phyloP scores from a whole-genome alignment of 2,329 filamentous ascomycete genomes.

The Colletotrichum orchidophilum region DNA sequence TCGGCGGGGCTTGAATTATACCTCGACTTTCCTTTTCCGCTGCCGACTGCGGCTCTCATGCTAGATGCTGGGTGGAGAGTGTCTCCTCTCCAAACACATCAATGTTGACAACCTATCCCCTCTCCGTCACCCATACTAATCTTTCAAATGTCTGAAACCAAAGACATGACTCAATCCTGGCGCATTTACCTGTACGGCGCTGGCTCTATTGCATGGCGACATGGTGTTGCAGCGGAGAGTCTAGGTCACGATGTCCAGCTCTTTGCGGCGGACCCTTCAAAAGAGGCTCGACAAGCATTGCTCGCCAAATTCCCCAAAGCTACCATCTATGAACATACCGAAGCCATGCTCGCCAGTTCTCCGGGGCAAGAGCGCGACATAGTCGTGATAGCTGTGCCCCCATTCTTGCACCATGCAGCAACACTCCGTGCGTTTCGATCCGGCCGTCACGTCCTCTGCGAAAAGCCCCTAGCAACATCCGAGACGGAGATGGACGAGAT shows the following conservation, averaged over 20 bases:
- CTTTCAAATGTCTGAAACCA: not conserved
- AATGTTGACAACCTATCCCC: not conserved
- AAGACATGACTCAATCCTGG: not conserved
- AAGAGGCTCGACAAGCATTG: not conserved
- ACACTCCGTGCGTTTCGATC: slow-evolving; percentile 1
- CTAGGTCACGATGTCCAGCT: not conserved
- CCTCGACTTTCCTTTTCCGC: not conserved
- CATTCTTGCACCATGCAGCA: not conserved
- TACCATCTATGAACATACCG: not conserved
- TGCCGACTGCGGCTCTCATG: not conserved
- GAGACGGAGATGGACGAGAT: slow-evolving; percentile 7
- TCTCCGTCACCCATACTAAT: not conserved
- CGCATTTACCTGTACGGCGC: not conserved
- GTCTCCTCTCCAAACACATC: not conserved
- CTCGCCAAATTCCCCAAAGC: not conserved
- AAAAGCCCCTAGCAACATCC: slow-evolving; percentile 15
- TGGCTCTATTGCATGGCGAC: not conserved
- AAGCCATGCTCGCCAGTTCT: not conserved
- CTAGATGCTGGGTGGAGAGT: not conserved
- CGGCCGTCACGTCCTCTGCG: slow-evolving; percentile 17
- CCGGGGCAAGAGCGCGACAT: not conserved
- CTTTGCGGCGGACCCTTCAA: not conserved
- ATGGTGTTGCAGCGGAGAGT: not conserved
- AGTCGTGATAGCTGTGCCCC: not conserved
- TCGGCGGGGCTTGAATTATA: not conserved